Conservation (phyloP, 75 land plant species). For the Sequoiadendron giganteum region DNA sequence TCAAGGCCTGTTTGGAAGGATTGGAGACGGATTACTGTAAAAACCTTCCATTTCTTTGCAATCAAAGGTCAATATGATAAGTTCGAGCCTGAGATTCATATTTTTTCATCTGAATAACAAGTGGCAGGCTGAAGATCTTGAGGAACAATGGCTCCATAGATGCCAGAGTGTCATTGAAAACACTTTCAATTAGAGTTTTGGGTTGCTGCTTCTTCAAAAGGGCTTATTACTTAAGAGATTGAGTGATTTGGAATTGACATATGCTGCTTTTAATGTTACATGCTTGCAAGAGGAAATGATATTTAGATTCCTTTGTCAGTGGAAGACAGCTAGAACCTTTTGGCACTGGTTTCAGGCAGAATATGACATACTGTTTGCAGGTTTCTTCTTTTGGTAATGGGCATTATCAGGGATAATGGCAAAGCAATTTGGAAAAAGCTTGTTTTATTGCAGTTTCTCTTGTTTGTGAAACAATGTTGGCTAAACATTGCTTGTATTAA, state of each 20-base stretch:
- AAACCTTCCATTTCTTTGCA: neutral
- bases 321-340: too few relatives aligned
- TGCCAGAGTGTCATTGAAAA: neutral
- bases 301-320: neutral
- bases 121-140: neutral
- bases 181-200: neutral
- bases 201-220: neutral
- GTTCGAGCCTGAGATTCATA: neutral
- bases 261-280: neutral
- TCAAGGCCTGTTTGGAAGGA: neutral
- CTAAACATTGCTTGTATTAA: too few relatives aligned
- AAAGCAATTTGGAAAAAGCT: neutral
- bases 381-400: neutral
- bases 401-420: neutral
- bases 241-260: neutral
- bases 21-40: neutral
- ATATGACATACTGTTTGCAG: neutral
- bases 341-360: neutral
- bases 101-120: neutral
- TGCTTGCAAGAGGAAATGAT: neutral
- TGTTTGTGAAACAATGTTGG: too few relatives aligned
- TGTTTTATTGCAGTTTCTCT: neutral
- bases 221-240: neutral
- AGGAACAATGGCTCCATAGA: neutral
- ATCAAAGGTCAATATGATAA: neutral